Evolutionary conservation across 495 filamentous ascomycete species (phyloP), one percentile per base, ranked within the genome.

Genomic region (Schizothecium vesticola): DNA sequence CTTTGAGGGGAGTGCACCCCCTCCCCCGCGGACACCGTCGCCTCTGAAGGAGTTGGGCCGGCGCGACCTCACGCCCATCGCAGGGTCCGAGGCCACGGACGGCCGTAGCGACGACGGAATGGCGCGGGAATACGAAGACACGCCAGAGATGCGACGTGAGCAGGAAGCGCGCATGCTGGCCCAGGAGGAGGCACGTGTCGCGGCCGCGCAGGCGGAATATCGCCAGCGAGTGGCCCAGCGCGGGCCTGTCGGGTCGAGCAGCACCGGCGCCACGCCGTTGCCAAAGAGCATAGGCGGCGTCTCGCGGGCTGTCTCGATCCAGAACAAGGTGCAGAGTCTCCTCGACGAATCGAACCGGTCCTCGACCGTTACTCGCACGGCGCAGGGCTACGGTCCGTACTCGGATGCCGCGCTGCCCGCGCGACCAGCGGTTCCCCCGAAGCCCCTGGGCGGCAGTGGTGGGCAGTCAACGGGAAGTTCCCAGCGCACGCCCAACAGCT

Each of bases 121-220:
- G 63, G 69, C 75, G 0, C 82, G 82, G 7, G 78, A 88, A 33
- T 85, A 89, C 64, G 87, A 92, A 61, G 89, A 92, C 56, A 87
- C 91, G 6, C 92, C 94, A 0, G 96, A 98, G 78, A 90, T 94
- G 83, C 88, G 93, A 31, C 88, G 95, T 26, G 95, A 98, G 75
- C 83, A 97, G 8, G 95, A 99, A 76, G 87, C 93, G 23, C 85
- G 89, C 43, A 87, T 91, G 59, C 86, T 98, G 22, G 90, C 90
- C 22, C 88, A 92, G 76, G 95, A 98, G 79, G 95, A 99, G 77
- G 89, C 89, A 68, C 86, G 95, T n/a, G 96, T 99, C 11, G 93
- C 91, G 36, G 89, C 86, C 57, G 95, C 94, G 1, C 92, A 92
- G n/a, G 93, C 91, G 1, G 95, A 97, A 77, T 96, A 97, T 74